phyloP scores from a whole-genome alignment of 495 filamentous ascomycete species.

The Ascodesmis nigricans region DNA sequence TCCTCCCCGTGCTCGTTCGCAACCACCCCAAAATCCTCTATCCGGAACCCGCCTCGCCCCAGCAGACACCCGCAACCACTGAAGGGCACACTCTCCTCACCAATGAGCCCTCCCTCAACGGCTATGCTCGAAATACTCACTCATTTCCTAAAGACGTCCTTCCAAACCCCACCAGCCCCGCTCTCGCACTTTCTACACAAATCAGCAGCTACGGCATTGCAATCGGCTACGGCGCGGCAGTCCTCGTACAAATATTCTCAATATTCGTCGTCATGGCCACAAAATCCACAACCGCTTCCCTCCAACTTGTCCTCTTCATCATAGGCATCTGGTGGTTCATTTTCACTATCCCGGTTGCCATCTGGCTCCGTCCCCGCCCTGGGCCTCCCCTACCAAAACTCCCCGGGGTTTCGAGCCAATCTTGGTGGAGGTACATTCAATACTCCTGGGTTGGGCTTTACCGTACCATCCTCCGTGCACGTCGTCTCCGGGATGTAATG shows the following conservation, averaged over 20 bases:
- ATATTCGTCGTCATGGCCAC: constrained; percentile 48
- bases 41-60: constrained; percentile 9
- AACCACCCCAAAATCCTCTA: constrained; percentile 39
- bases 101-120: constrained; percentile 21
- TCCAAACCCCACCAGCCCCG: constrained; percentile 31
- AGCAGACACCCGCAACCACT: constrained; percentile 21
- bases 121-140: constrained; percentile 3
- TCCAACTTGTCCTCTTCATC: constrained; percentile 63
- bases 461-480: constrained; percentile 53
- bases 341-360: constrained; percentile 70
- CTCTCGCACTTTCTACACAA: constrained; percentile 52
- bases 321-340: constrained; percentile 88
- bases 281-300: constrained; percentile 51
- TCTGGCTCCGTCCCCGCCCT: constrained; percentile 80
- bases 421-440: constrained; percentile 36
- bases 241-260: constrained; percentile 55
- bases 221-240: constrained; percentile 66
- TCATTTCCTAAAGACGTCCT: not conserved
- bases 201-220: constrained; percentile 82
- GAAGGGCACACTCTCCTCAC: constrained; percentile 22
- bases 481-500: constrained; percentile 60
- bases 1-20: constrained; percentile 58
- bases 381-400: constrained; percentile 47
- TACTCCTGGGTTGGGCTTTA: constrained; percentile 74
- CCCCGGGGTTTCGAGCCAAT: constrained; percentile 4